Percentiles rank a stretch among this genome's conserved stretches.
Conservation (phyloP, 2,329 filamentous ascomycete species). For the Venturia nashicola region DNA sequence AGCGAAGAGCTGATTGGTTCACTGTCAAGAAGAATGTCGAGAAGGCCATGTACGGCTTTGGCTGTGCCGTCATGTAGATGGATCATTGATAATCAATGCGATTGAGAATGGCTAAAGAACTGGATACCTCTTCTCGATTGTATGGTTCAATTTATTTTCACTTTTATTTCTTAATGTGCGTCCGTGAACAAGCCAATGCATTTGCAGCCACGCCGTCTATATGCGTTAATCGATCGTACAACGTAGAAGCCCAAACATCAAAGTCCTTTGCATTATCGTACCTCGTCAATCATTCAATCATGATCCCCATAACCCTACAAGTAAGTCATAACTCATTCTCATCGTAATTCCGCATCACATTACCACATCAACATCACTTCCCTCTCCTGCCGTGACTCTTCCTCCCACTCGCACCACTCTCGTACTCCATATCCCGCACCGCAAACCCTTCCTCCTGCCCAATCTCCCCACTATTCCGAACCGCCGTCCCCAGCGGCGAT, state of each 20-base stretch:
- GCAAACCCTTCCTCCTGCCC: background rate
- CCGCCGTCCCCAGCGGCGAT: background rate
- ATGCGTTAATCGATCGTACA: background rate
- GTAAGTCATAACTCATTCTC: background rate
- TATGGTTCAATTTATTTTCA: background rate
- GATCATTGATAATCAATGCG: background rate
- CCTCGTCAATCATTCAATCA: background rate
- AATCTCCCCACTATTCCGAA: background rate
- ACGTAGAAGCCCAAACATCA: background rate
- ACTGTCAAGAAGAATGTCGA: slow-evolving; percentile 79
- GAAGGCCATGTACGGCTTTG: slow-evolving; percentile 92
- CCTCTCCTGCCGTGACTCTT: background rate
- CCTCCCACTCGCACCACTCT: background rate
- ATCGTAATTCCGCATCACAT: background rate
- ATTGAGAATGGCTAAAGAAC: background rate
- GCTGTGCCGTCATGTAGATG: slow-evolving; percentile 66
- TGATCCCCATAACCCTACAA: background rate
- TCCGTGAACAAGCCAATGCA: background rate
- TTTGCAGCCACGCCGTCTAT: background rate
- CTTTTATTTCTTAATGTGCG: no score
- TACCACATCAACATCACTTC: background rate
- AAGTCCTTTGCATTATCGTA: background rate
- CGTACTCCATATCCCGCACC: background rate
- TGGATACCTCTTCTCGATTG: background rate
- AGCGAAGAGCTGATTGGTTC: slow-evolving; percentile 91